These are phyloP conservation scores for Pestalotiopsis sp. DNA, from an alignment of 2,329 filamentous ascomycete species.

Conservation along the genomic window DNA sequence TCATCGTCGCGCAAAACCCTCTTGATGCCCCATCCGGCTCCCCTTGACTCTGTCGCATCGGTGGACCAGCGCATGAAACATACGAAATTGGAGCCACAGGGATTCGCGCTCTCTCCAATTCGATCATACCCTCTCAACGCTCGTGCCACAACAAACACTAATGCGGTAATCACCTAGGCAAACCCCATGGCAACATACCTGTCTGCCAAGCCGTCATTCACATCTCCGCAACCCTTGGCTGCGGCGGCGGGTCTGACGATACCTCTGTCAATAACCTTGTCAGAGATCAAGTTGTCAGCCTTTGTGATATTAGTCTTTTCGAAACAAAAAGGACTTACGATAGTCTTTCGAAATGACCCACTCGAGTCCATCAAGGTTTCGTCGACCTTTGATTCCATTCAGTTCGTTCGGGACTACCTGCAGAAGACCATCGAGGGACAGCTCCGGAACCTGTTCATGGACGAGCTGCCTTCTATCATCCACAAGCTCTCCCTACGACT, in stretches of 20 bases:
- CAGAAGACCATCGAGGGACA: conserved; percentile 96
- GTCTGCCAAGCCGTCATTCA: conserved; percentile 86
- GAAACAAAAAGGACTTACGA: conserved; percentile 91
- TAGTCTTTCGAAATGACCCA: conserved; percentile 97
- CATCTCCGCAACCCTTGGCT: conserved; percentile 88
- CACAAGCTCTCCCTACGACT: conserved; percentile 86
- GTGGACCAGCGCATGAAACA: conserved; percentile 39
- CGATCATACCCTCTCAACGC: conserved; percentile 19
- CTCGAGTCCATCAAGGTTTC: conserved; percentile 98
- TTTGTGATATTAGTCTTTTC: conserved; percentile 99
- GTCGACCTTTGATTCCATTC: conserved; percentile 98
- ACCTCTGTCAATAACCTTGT: conserved; percentile 94
- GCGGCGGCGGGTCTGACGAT: conserved; percentile 93
- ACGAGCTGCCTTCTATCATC: conserved; percentile 94
- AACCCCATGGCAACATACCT: conserved; percentile 97
- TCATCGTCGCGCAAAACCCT: conserved; percentile 16
- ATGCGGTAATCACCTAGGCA: conserved; percentile 60
- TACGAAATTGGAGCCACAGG: conserved; percentile 26
- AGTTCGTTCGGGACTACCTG: conserved; percentile 95
- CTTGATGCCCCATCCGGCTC: conserved; percentile 1
- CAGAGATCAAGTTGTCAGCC: conserved; percentile 91
- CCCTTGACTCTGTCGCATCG: conserved; percentile 15
- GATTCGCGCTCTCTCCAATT: conserved; percentile 24
- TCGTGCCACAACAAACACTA: conserved; percentile 43
- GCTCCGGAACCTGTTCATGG: conserved; percentile 92